Percentiles rank a stretch among this genome's conserved stretches.
phyloP scores from a whole-genome alignment of 129 eudicot genomes.

The Flaveria linearis region DNA sequence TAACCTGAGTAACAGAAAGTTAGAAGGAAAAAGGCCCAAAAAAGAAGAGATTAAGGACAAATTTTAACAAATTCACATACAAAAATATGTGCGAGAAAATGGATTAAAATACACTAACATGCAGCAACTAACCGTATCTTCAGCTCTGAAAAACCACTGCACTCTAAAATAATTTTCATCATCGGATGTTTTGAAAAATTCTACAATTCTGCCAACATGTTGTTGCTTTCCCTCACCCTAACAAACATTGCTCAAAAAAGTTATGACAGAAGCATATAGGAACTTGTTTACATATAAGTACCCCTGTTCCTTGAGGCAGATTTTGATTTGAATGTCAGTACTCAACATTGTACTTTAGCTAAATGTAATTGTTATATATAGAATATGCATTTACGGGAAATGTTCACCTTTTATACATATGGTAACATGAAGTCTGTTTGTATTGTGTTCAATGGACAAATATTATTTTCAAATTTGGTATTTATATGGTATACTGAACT shows the following conservation, averaged over 20 bases:
- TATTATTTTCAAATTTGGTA: constrained; percentile 4
- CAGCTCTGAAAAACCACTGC: constrained; percentile 89
- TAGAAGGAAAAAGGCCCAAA: constrained; percentile 10
- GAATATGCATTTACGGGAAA: background rate
- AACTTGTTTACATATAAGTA: background rate
- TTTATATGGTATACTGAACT: constrained; percentile 17
- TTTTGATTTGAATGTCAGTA: constrained; percentile 1
- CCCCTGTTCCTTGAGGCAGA: constrained; percentile 18
- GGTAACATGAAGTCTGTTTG: constrained; percentile 7
- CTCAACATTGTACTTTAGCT: constrained; percentile 17
- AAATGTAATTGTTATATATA: background rate
- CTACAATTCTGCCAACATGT: constrained; percentile 78
- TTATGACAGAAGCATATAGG: constrained; percentile 32
- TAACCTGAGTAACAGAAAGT: constrained; percentile 54
- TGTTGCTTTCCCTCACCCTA: constrained; percentile 77
- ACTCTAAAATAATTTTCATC: constrained; percentile 82
- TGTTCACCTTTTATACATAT: constrained; percentile 15
- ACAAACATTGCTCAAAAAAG: constrained; percentile 35
- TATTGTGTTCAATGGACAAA: constrained; percentile 6
- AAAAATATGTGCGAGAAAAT: constrained; percentile 6
- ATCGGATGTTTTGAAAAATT: constrained; percentile 74
- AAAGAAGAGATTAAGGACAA: background rate
- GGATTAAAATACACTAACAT: constrained; percentile 2
- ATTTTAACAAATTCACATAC: constrained; percentile 16
- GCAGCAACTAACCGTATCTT: constrained; percentile 70